Percentiles rank a stretch among this genome's conserved stretches.
phyloP scores from a whole-genome alignment of 371 early-diverging fungal species.

The Lichtheimia corymbifera region DNA sequence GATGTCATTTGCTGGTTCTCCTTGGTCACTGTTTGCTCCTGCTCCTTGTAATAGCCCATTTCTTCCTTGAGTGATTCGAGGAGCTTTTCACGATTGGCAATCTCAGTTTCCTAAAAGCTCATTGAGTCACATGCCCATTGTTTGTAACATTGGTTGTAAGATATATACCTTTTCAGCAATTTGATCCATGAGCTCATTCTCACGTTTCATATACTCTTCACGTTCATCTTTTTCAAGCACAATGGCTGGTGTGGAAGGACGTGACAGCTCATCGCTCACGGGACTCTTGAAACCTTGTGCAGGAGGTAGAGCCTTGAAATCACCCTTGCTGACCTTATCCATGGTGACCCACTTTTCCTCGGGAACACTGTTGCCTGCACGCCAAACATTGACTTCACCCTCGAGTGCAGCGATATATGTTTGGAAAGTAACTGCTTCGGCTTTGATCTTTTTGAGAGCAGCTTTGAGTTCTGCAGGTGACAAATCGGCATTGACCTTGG shows the following conservation, averaged over 20 bases:
- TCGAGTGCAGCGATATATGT: conserved; percentile 79
- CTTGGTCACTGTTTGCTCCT: conserved; percentile 49
- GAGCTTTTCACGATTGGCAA: conserved; percentile 53
- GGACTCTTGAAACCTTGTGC: conserved; percentile 49
- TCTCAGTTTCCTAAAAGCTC: conserved; percentile 56
- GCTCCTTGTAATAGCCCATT: conserved; percentile 61
- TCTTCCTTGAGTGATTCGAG: conserved; percentile 64
- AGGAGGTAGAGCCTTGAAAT: conserved; percentile 37
- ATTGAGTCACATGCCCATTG: conserved; percentile 56
- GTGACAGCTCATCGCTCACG: conserved; percentile 18
- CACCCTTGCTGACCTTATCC: conserved; percentile 64
- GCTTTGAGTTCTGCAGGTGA: conserved; percentile 90
- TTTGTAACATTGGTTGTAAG: not conserved
- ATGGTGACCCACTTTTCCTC: conserved; percentile 70
- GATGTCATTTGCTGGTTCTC: conserved; percentile 74
- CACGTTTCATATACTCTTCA: conserved; percentile 88
- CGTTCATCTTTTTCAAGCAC: conserved; percentile 83
- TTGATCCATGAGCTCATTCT: conserved; percentile 90
- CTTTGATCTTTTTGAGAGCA: conserved; percentile 83
- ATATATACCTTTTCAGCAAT: conserved; percentile 68
- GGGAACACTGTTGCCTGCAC: conserved; percentile 74
- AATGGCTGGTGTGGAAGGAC: conserved; percentile 76
- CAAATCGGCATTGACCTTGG: conserved; percentile 93
- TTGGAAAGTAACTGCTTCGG: conserved; percentile 73
- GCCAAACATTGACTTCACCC: conserved; percentile 85